Conservation (phyloP, 225 moss, liverwort and hornwort genomes). For the Takakia lepidozioides region DNA sequence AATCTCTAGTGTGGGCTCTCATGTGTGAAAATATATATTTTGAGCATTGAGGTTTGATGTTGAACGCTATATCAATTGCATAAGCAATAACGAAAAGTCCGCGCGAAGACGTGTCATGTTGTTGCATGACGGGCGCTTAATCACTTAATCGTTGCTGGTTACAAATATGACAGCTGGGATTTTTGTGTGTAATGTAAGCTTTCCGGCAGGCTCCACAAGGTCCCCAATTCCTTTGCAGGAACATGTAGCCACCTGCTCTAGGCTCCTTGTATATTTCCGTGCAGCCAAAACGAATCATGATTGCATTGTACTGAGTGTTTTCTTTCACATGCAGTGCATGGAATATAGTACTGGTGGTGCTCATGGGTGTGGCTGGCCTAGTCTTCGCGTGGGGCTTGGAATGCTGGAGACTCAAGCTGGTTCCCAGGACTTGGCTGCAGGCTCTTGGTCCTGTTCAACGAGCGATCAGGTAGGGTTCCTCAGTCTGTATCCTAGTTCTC, state of each 20-base stretch:
- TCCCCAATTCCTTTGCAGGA: not conserved
- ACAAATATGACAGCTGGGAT: too few relatives aligned
- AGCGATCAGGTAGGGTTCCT: slow-evolving; percentile 9
- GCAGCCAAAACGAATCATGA: too few relatives aligned
- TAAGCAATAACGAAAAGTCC: too few relatives aligned
- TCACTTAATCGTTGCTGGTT: too few relatives aligned
- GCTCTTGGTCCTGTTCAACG: slow-evolving; percentile 9
- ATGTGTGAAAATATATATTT: too few relatives aligned
- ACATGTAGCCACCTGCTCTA: not conserved
- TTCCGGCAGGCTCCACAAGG: too few relatives aligned
- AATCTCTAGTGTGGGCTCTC: too few relatives aligned
- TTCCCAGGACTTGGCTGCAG: slow-evolving; percentile 26
- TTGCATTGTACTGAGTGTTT: not conserved
- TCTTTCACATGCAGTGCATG: slow-evolving; percentile 43
- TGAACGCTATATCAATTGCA: too few relatives aligned
- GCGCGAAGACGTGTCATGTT: too few relatives aligned
- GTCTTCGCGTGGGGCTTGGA: slow-evolving; percentile 69
- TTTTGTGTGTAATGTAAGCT: not conserved
- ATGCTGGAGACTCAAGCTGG: slow-evolving; percentile 32
- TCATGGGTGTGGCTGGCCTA: slow-evolving; percentile 43
- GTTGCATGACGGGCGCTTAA: too few relatives aligned
- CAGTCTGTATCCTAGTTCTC: not conserved
- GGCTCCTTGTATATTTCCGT: not conserved
- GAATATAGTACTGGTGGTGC: slow-evolving; percentile 63
- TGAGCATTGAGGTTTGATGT: too few relatives aligned